phyloP scores from a whole-genome alignment of 106 monocot genomes.

The Amphibolis antarctica region DNA sequence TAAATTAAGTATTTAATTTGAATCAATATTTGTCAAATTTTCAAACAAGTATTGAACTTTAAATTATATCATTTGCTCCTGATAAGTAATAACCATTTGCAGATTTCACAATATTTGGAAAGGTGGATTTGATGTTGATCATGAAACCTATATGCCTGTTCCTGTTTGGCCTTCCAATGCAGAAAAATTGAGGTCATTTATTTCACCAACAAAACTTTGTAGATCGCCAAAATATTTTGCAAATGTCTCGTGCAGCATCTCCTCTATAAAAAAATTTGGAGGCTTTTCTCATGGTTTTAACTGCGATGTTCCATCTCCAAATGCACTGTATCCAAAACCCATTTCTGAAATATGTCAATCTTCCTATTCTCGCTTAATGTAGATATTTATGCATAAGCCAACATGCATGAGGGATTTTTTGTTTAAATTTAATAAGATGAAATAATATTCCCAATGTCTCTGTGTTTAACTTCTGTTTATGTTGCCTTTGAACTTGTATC shows the following conservation, averaged over 20 bases:
- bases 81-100: slow-evolving; percentile 11
- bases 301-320: slow-evolving; percentile 15
- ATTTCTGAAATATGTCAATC: not conserved
- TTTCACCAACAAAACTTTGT: slow-evolving; percentile 26
- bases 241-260: slow-evolving; percentile 31
- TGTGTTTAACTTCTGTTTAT: not conserved
- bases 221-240: slow-evolving; percentile 8
- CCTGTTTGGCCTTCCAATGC: slow-evolving; percentile 29
- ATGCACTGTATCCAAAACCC: slow-evolving; percentile 60
- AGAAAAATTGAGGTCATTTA: not conserved
- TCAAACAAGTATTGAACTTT: not conserved
- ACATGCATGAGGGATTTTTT: not conserved
- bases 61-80: not conserved
- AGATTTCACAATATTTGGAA: slow-evolving; percentile 37
- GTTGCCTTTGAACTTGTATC: not conserved
- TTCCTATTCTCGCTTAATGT: not conserved
- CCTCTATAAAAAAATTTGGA: slow-evolving; percentile 39
- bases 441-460: too few relatives aligned
- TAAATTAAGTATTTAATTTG: too few relatives aligned
- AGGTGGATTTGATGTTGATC: slow-evolving; percentile 9
- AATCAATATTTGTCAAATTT: not conserved
- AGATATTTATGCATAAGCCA: not conserved
- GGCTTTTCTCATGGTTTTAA: slow-evolving; percentile 7
- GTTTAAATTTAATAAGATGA: too few relatives aligned
- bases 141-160: slow-evolving; percentile 11